Conservation (phyloP, 108 stramenopile genomes). For the Cyclostephanos invisitatus region DNA sequence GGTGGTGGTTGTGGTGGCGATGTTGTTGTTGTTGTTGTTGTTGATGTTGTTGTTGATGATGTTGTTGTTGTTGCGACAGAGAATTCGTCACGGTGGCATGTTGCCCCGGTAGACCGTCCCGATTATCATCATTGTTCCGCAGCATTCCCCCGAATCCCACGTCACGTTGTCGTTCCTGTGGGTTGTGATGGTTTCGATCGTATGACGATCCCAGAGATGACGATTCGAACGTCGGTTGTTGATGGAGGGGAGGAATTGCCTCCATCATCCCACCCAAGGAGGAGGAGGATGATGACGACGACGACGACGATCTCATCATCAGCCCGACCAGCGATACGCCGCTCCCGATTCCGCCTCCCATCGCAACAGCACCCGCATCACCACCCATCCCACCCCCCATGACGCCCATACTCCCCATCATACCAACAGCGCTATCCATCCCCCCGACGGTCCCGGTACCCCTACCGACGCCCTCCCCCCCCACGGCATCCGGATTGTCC, state of each 20-base stretch:
- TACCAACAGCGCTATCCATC: neutral
- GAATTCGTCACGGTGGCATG: neutral
- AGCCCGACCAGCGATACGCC: neutral
- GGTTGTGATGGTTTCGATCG: too few species aligned
- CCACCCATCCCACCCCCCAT: neutral
- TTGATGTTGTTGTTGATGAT: slow-evolving; percentile 10
- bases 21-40: slow-evolving; percentile 23
- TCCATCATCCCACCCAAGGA: neutral
- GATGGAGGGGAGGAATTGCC: too few species aligned
- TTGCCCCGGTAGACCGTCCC: neutral
- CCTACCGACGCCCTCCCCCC: too few species aligned
- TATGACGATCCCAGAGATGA: too few species aligned
- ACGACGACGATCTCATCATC: neutral
- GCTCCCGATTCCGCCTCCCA: neutral
- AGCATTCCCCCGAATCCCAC: too few species aligned
- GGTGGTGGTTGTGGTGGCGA: slow-evolving; percentile 15
- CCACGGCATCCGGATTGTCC: too few species aligned
- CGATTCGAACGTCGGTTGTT: too few species aligned
- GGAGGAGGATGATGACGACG: too few species aligned
- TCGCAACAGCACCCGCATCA: neutral
- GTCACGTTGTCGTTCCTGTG: too few species aligned
- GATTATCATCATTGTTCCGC: slow-evolving; percentile 12
- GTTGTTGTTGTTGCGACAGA: slow-evolving; percentile 9
- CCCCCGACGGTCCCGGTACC: neutral
- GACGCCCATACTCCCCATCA: neutral